Base-by-base conservation (phyloP, 2,329 filamentous ascomycete species). In the Bimuria novae-zelandiae region DNA sequence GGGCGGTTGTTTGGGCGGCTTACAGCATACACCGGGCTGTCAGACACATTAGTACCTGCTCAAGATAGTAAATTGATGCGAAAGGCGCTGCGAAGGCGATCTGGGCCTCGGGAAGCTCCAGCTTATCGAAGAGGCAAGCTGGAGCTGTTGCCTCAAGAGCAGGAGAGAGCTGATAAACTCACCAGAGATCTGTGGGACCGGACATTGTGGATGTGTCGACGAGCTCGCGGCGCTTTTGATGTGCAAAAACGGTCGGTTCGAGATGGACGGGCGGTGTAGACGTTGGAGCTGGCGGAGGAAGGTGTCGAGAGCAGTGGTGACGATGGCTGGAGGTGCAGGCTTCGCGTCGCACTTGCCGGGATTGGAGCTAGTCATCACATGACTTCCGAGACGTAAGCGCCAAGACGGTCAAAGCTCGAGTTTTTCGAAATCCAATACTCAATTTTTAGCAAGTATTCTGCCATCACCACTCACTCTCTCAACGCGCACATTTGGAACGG, bases 11-110 rank as follows among this genome's bases (percentile, higher is more conserved):
- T 51, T 57, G 49, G 65, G 49, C 44, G 72, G 96, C 93, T 91
- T 86, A 97, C 94, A 85, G 94, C 91, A 83, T 97, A 99, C 74
- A 96, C 93, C 81, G 93, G 93, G 83, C 93, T 99, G 70, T 60
- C 74, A 32, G 17, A 56, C 10, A n/a, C n/a, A 57, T 74, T 66
- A 74, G 71, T 69, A 64, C 35, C 39, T 17, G 44, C 51, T 47
- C 56, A 59, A 67, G 41, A 40, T 49, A 8, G 49, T 54, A 23
- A 17, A 33, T 32, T 14, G 11, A 11, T 33, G 30, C 14, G 11
- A 40, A 23, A 45, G 43, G 41, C 51, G 35, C 47, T 56, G 46
- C 53, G 49, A 49, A 57, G 56, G 42, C 44, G 39, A 39, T 52
- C 49, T 22, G 59, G 49, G 66, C 51, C 47, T 36, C 35, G 45